A percentile compares a stretch with the other conserved stretches of the same genome.
These are phyloP conservation scores for Durusdinium trenchii DNA, from an alignment of 73 alveolate species.

Conservation along the genomic window DNA sequence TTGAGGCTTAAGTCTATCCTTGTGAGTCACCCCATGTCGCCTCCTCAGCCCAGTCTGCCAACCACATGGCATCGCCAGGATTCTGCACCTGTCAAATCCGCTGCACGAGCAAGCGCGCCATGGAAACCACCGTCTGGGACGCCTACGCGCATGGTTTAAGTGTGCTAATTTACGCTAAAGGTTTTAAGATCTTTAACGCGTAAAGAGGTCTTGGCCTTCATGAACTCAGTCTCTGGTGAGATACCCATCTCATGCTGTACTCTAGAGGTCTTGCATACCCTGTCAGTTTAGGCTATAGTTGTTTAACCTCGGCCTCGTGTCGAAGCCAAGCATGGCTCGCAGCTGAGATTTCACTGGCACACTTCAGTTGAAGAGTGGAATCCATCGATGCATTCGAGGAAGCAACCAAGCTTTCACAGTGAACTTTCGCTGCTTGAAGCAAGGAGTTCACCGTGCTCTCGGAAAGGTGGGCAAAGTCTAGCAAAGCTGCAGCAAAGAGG, in stretches of 20 bases:
- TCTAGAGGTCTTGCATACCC: too few species aligned
- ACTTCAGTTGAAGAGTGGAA: constrained; percentile 61
- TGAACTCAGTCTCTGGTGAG: too few species aligned
- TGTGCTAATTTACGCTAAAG: too few species aligned
- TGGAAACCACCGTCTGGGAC: too few species aligned
- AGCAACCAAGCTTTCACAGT: neutral
- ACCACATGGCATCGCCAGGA: constrained; percentile 54
- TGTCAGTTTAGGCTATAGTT: too few species aligned
- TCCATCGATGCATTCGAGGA: too few species aligned
- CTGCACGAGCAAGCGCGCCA: too few species aligned
- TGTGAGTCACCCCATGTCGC: neutral
- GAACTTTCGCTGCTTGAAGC: constrained; percentile 39
- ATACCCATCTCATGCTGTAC: too few species aligned
- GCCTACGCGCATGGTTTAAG: too few species aligned
- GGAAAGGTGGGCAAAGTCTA: constrained; percentile 53
- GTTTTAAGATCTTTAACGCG: too few species aligned
- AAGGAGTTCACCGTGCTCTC: constrained; percentile 46
- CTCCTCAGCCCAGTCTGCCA: constrained; percentile 91
- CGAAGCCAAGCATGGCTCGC: constrained; percentile 72
- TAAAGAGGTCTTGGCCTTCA: too few species aligned
- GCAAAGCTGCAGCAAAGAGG: constrained; percentile 81
- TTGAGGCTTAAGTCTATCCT: neutral
- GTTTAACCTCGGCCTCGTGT: neutral
- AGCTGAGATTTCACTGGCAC: constrained; percentile 70
- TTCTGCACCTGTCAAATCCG: neutral